phyloP scores from a whole-genome alignment of 2,329 filamentous ascomycete genomes.

The Aspergillus fumigatiaffinis region DNA sequence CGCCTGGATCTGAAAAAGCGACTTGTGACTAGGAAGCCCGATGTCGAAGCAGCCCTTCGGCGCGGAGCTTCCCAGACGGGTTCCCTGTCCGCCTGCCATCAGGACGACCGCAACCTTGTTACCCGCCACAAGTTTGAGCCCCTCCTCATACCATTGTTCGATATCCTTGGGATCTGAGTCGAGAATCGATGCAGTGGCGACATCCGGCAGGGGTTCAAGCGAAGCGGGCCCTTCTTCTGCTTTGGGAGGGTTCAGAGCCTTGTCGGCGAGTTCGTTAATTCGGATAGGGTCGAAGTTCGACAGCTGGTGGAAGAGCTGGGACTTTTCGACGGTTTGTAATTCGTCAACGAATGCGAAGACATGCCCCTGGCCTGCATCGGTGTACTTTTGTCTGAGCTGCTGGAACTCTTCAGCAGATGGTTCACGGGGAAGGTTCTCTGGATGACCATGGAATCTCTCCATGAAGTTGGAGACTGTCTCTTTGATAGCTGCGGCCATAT shows the following conservation, averaged over 20 bases:
- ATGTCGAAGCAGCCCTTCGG: slow-evolving; percentile 99
- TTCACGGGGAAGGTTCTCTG: slow-evolving; percentile 40
- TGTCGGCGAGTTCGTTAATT: slow-evolving; percentile 83
- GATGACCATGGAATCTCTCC: slow-evolving; percentile 42
- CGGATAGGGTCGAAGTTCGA: slow-evolving; percentile 74
- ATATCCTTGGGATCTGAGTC: slow-evolving; percentile 78
- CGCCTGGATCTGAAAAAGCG: slow-evolving; percentile 94
- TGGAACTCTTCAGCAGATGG: slow-evolving; percentile 64
- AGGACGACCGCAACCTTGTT: slow-evolving; percentile 81
- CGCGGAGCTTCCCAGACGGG: slow-evolving; percentile 85
- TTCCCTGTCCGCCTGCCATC: slow-evolving; percentile 97
- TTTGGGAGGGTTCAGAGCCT: slow-evolving; percentile 73
- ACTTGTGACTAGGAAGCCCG: slow-evolving; percentile 86
- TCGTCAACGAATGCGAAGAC: slow-evolving; percentile 86
- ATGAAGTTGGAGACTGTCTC: slow-evolving; percentile 47
- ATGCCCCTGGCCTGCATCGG: slow-evolving; percentile 71
- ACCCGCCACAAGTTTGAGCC: slow-evolving; percentile 61
- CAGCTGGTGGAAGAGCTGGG: slow-evolving; percentile 75
- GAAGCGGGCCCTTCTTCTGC: slow-evolving; percentile 46
- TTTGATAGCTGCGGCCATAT: slow-evolving; percentile 40
- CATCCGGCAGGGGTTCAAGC: slow-evolving; percentile 84
- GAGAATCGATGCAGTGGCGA: slow-evolving; percentile 83
- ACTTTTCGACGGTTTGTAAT: slow-evolving; percentile 69
- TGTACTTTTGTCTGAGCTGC: slow-evolving; percentile 67
- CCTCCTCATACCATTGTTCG: slow-evolving; percentile 74